Conservation (phyloP, 1,284 basidiomycete genomes). For the Ceratobasidium sp. region DNA sequence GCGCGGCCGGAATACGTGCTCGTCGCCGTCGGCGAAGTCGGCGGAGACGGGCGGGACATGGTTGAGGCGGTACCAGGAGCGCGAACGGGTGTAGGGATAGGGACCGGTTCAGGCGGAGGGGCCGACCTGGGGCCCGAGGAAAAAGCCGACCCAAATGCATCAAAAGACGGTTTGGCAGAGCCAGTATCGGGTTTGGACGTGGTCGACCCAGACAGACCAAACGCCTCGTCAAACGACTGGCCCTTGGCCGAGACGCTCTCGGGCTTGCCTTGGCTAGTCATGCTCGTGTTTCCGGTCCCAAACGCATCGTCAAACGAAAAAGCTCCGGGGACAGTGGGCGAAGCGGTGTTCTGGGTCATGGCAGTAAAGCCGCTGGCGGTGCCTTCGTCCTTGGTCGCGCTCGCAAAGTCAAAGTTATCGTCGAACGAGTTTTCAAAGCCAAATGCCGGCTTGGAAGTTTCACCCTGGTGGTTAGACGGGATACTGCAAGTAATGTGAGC, state of each 20-base stretch:
- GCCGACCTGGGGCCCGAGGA: constrained; percentile 48
- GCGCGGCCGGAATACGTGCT: constrained; percentile 65
- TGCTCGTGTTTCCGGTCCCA: constrained; percentile 38
- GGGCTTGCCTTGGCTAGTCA: constrained; percentile 8
- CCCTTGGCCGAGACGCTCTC: constrained; percentile 24
- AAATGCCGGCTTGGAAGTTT: constrained; percentile 34
- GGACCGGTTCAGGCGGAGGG: constrained; percentile 54
- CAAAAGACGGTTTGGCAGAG: constrained; percentile 46
- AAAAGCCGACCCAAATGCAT: constrained; percentile 49
- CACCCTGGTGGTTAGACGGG: constrained; percentile 24
- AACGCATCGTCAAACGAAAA: constrained; percentile 57
- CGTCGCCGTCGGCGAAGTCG: constrained; percentile 58
- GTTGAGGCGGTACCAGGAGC: constrained; percentile 17
- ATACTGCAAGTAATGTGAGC: neutral
- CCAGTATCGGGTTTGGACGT: constrained; percentile 53
- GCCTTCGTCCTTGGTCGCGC: constrained; percentile 54
- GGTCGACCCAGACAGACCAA: constrained; percentile 52
- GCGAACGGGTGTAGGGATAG: constrained; percentile 32
- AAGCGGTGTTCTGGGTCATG: constrained; percentile 43
- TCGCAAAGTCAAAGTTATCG: constrained; percentile 83
- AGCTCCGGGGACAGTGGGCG: constrained; percentile 39
- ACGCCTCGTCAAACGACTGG: constrained; percentile 65
- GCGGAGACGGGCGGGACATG: constrained; percentile 37
- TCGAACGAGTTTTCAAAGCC: constrained; percentile 62
- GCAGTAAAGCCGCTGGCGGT: constrained; percentile 43